Base-by-base conservation (phyloP, 192 early-diverging fungal species). In the Coemansia sp. region DNA sequence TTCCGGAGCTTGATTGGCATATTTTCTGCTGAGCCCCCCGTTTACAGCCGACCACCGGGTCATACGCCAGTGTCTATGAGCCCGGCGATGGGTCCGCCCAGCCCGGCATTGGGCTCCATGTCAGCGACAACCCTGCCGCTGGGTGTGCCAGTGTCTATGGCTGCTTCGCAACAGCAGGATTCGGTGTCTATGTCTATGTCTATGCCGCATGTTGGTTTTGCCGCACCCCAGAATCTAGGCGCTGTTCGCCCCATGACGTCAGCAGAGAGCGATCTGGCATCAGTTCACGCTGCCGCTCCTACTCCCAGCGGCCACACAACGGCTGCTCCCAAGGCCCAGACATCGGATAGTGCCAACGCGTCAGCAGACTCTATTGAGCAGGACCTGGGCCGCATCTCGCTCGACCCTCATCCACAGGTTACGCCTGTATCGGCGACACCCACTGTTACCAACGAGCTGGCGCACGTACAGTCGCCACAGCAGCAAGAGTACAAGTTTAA, bases 11-110 rank as follows among this genome's bases (percentile, higher is more conserved):
- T 78, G 57, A 75, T 87, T 66, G 42, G 36, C 25, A 57, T 84
- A 10, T 81, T 84, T 39, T 77, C 72, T 58, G 73, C 80, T 45
- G 84, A 82, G 66, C 80, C 81, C 14, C 84, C 76, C 8, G 84
- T 78, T 36, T 79, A 68, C 55, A 82, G 75, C 64, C 63, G 76
- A 11, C 77, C 70, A 10, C 72, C 80, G 5, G 67, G 82, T 0
- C 39, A 67, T 14, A 45, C 68, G 21, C 78, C 73, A 2, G 50
- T 41, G 48, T 53, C 70, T 9, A 67, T 44, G 29, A 63, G 34
- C 31, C 66, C 67, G 21, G 29, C 34, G 17, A 25, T 46, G n/a
- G 66, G 46, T 23, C 19, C 46, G 44, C 61, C 61, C 1, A 53
- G 44, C 11, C 72, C 59, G 51, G 37, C 51, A 14, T 59, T 69